Evolutionary conservation across 345 rosid species (phyloP).

Genomic region (Populus tremula): DNA sequence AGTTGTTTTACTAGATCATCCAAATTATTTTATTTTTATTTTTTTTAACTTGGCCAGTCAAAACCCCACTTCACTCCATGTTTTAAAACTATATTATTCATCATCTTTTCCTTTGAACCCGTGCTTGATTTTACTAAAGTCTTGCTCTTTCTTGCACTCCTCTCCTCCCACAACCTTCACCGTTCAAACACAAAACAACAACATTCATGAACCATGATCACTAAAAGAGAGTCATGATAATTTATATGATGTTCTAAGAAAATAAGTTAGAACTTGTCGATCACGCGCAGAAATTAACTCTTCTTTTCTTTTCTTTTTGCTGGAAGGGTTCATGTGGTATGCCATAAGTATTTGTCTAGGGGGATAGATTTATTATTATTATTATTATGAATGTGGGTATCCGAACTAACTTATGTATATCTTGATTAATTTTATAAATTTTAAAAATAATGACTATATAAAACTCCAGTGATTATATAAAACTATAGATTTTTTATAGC

Average conservation of each 20-base stretch:
- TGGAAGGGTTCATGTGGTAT: neutral
- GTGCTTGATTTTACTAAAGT: too few relatives aligned
- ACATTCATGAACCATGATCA: neutral
- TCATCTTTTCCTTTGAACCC: neutral
- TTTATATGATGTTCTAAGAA: neutral
- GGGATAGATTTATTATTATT: too few relatives aligned
- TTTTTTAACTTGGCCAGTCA: neutral
- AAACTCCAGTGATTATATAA: too few relatives aligned
- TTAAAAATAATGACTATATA: too few relatives aligned
- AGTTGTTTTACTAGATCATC: too few relatives aligned
- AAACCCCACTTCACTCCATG: too few relatives aligned
- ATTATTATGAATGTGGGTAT: too few relatives aligned
- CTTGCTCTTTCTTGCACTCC: too few relatives aligned
- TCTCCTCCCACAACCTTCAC: neutral
- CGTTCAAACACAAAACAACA: neutral
- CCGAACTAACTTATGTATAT: too few relatives aligned
- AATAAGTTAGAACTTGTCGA: neutral
- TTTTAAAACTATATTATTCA: neutral
- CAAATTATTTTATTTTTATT: neutral
- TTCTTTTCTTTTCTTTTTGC: neutral
- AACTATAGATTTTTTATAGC: too few relatives aligned
- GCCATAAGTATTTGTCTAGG: too few relatives aligned
- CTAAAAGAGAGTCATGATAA: neutral
- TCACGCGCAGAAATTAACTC: neutral
- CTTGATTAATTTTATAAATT: too few relatives aligned